Evolutionary conservation across 1,284 basidiomycete species (phyloP).

Genomic region (Inonotus hispidus): DNA sequence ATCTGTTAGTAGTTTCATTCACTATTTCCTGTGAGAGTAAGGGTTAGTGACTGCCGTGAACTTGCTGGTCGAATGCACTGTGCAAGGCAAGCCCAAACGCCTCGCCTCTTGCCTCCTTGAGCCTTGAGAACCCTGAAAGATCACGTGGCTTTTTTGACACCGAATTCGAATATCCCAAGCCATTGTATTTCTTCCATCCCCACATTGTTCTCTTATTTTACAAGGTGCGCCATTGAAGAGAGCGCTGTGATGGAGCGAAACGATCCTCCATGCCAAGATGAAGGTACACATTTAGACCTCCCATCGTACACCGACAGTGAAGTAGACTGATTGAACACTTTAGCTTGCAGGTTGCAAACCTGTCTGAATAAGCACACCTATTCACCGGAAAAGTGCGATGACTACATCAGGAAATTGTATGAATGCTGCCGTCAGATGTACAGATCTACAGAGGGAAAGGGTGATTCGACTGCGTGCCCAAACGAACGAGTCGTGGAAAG

Average conservation of each 20-base stretch:
- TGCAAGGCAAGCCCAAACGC: not conserved
- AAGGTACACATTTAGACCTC: slow-evolving; percentile 24
- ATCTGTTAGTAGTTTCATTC: not conserved
- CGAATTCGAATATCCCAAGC: too few relatives aligned
- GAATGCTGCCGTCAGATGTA: slow-evolving; percentile 57
- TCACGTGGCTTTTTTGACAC: too few relatives aligned
- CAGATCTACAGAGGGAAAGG: slow-evolving; percentile 33
- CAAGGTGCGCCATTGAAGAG: not conserved
- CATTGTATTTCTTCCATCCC: not conserved
- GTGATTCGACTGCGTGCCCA: slow-evolving; percentile 60
- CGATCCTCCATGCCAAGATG: slow-evolving; percentile 25
- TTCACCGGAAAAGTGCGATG: slow-evolving; percentile 54
- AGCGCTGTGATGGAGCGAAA: not conserved
- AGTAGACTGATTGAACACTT: not conserved
- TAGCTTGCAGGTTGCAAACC: slow-evolving; percentile 57
- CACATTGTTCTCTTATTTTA: not conserved
- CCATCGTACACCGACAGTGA: not conserved
- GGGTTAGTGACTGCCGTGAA: not conserved
- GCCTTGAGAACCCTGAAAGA: too few relatives aligned
- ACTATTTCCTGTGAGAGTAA: not conserved
- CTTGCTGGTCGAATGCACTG: not conserved
- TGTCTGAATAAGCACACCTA: slow-evolving; percentile 65
- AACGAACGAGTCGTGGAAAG: slow-evolving; percentile 44
- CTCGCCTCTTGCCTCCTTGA: too few relatives aligned
- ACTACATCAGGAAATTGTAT: slow-evolving; percentile 47